phyloP scores from a whole-genome alignment of 495 filamentous ascomycete species.

The Hypoxylon trugodes region DNA sequence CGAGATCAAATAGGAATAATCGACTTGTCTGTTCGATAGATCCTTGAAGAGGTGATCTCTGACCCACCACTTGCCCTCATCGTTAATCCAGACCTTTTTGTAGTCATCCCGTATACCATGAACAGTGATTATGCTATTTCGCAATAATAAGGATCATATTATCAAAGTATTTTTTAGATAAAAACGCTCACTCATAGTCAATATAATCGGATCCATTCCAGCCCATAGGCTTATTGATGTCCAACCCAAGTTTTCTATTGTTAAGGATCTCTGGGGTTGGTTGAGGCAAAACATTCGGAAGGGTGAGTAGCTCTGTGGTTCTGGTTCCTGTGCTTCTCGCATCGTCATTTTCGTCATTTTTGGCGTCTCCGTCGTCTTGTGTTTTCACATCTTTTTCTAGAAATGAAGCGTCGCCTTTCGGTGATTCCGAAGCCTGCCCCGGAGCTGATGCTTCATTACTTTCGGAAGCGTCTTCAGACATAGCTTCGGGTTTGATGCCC shows the following conservation, averaged over 20 bases:
- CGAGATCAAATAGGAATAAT: conserved; percentile 12
- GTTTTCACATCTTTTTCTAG: not conserved
- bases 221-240: not conserved
- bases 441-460: not conserved
- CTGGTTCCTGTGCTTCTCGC: not conserved
- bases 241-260: not conserved
- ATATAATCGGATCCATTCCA: not conserved
- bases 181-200: not conserved
- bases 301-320: not conserved
- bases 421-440: not conserved
- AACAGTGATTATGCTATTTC: conserved; percentile 21
- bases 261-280: not conserved
- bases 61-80: conserved; percentile 6
- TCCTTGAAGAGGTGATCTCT: conserved; percentile 4
- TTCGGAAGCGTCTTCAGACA: not conserved
- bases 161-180: not conserved
- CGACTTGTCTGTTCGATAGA: conserved; percentile 3
- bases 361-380: not conserved
- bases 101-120: conserved; percentile 27
- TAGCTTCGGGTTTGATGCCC: not conserved
- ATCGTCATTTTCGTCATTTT: not conserved
- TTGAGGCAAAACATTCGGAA: not conserved
- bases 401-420: not conserved
- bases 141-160: not conserved
- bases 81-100: conserved; percentile 12